Conservation (phyloP, 345 rosid genomes). For the Lagerstroemia speciosa region DNA sequence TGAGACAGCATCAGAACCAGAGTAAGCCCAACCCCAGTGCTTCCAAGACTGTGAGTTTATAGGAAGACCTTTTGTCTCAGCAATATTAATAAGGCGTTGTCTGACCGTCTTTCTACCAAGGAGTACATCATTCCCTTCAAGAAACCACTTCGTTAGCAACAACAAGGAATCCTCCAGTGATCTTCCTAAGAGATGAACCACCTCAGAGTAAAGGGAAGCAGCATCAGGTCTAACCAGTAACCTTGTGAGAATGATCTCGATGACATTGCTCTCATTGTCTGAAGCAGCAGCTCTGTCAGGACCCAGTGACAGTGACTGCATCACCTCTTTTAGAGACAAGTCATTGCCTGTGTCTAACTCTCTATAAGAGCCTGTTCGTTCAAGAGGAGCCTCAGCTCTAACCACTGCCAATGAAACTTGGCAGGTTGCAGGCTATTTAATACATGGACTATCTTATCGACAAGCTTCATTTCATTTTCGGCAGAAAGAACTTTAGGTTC, state of each 20-base stretch:
- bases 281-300: slow-evolving; percentile 68
- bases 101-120: slow-evolving; percentile 85
- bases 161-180: slow-evolving; percentile 95
- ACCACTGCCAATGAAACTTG: slow-evolving; percentile 99
- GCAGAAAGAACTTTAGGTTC: slow-evolving; percentile 38
- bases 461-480: slow-evolving; percentile 60
- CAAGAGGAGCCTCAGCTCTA: slow-evolving; percentile 93
- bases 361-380: slow-evolving; percentile 91
- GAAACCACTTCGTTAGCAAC: slow-evolving; percentile 87
- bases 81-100: slow-evolving; percentile 68
- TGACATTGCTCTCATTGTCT: slow-evolving; percentile 84
- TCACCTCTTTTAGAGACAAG: slow-evolving; percentile 54
- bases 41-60: slow-evolving; percentile 68
- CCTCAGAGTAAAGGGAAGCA: slow-evolving; percentile 84
- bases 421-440: slow-evolving; percentile 90
- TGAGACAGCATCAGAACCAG: slow-evolving; percentile 29
- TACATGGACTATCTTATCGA: slow-evolving; percentile 69
- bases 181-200: slow-evolving; percentile 90
- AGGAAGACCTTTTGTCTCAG: slow-evolving; percentile 68
- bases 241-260: slow-evolving; percentile 83
- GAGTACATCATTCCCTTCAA: slow-evolving; percentile 83
- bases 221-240: slow-evolving; percentile 96
- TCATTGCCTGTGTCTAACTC: slow-evolving; percentile 66
- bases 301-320: slow-evolving; percentile 63
- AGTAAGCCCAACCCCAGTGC: slow-evolving; percentile 90